Evolutionary conservation across 2,329 filamentous ascomycete species (phyloP), one percentile per base, ranked within the genome.

Genomic region (Calcarisporium arbuscula): DNA sequence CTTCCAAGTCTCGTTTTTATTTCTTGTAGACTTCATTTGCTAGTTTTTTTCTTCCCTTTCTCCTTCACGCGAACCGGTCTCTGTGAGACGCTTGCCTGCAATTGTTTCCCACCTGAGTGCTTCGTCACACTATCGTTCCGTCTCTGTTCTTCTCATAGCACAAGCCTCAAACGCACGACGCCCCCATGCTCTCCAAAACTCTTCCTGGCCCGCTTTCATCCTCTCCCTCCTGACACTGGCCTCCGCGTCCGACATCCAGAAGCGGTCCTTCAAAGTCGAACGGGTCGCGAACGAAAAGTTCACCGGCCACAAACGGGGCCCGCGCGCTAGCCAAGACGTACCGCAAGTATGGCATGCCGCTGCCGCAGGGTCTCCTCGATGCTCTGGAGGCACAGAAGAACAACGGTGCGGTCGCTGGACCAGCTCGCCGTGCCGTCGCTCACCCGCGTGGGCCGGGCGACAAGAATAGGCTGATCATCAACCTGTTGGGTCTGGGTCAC

Each of bases 281-380:
- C 68, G 79, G 22, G 60, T 73, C 30, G 57, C 64, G 33, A 79
- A 77, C 46, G 61, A 61, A n/a, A 63, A 64, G 36, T 77, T 77
- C 51, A 62, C 65, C 16, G 59, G 68, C 15, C 57, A 54, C 41
- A 68, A n/a, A 82, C 61, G 79, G 80, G n/a, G 64, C 70, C 0
- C 57, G 50, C 36, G 78, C 80, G 32, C 66, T 89, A 46, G 59
- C 72, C 32, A 83, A 76, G 58, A 75, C 81, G 12, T 80, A 82
- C 54, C 61, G 67, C 47, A 89, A 89, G 56, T 87, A 72, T 56
- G 70, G 73, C 42, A 70, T 80, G 58, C 58, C 62, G 23, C 58
- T 72, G 29, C 60, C 67, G 3, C 47, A 61, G 3, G 60, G 58
- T 7, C 52, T 71, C 33, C 49, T 65, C 32, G 63, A 60, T 20